A percentile compares a stretch with the other conserved stretches of the same genome.
Evolutionary conservation across 352 stramenopile species (phyloP).

Genomic region (Peronospora belbahrii): DNA sequence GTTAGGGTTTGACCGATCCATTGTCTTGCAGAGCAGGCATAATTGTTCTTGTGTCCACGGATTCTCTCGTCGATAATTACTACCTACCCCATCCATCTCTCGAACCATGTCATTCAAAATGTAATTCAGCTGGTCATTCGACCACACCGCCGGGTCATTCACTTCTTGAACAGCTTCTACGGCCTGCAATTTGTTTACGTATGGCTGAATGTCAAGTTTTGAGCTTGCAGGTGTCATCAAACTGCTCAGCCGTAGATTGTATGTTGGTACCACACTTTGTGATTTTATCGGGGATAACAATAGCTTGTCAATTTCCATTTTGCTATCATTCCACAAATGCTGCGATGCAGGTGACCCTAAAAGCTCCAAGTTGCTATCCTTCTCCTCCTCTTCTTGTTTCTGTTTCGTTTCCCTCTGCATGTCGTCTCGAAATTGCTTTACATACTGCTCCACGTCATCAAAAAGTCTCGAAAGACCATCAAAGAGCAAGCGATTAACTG

Average conservation of each 20-base stretch:
- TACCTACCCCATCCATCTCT: conserved; percentile 22
- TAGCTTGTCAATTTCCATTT: conserved; percentile 22
- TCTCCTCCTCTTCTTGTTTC: not conserved
- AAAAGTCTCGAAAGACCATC: conserved; percentile 62
- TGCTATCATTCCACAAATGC: conserved; percentile 26
- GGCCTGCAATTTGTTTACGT: conserved; percentile 8
- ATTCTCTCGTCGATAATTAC: conserved; percentile 1
- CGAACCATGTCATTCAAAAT: conserved; percentile 40
- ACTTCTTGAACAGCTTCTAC: conserved; percentile 14
- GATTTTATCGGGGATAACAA: conserved; percentile 28
- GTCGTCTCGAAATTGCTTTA: conserved; percentile 36
- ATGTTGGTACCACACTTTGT: conserved; percentile 6
- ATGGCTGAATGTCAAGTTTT: conserved; percentile 1
- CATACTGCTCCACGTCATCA: conserved; percentile 52
- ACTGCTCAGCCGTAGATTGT: conserved; percentile 3
- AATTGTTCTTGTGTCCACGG: conserved; percentile 13
- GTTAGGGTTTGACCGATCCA: conserved; percentile 33
- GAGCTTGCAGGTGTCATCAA: conserved; percentile 12
- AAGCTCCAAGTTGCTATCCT: conserved; percentile 14
- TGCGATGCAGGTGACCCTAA: conserved; percentile 17
- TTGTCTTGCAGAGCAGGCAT: conserved; percentile 16
- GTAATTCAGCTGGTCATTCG: conserved; percentile 54
- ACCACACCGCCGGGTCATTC: conserved; percentile 32
- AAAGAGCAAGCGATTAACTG: conserved; percentile 51
- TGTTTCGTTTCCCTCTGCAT: conserved; percentile 17